Conservation (phyloP, 345 rosid genomes). For the Moricandia arvensis region DNA sequence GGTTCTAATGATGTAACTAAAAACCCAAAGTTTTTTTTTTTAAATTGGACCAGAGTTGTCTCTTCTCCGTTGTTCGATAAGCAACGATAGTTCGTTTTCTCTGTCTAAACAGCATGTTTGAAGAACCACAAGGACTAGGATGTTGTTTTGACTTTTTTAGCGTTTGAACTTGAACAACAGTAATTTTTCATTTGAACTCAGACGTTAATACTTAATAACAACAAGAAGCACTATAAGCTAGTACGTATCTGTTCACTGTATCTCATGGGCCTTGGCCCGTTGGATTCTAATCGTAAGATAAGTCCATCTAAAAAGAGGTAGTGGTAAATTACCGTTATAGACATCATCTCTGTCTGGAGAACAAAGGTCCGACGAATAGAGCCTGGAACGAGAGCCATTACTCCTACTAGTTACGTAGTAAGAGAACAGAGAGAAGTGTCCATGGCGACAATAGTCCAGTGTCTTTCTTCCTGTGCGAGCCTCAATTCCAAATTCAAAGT, state of each 20-base stretch:
- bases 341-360: conserved; percentile 32
- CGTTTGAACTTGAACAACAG: background rate
- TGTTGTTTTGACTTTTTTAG: background rate
- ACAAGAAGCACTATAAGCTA: background rate
- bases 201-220: background rate
- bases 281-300: background rate
- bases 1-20: conserved; percentile 47
- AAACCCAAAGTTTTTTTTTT: background rate
- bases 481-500: conserved; percentile 55
- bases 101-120: background rate
- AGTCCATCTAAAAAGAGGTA: background rate
- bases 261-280: background rate
- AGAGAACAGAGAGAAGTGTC: conserved; percentile 4
- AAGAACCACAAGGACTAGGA: background rate
- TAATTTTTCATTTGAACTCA: background rate
- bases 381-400: background rate
- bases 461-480: conserved; percentile 55
- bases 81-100: background rate
- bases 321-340: background rate
- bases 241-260: background rate
- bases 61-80: background rate
- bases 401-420: too few species aligned
- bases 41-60: background rate
- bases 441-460: conserved; percentile 56
- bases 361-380: conserved; percentile 24